Percentiles rank a stretch among this genome's conserved stretches.
Conservation (phyloP, 1,284 basidiomycete species). For the Inonotus hispidus region DNA sequence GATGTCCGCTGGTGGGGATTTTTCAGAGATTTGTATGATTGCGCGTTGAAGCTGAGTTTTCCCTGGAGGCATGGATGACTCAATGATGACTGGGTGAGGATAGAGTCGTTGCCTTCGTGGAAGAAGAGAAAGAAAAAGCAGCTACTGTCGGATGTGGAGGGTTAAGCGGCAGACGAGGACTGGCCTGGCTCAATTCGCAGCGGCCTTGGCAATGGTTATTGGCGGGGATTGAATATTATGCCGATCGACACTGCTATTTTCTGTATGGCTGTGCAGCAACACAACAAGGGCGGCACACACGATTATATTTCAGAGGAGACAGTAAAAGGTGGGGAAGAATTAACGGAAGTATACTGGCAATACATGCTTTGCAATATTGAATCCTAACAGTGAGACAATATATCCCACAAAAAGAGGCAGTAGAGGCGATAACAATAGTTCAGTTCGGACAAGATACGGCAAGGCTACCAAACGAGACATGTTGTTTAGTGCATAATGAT, state of each 20-base stretch:
- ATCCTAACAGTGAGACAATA: constrained; percentile 81
- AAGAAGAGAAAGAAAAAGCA: constrained; percentile 2
- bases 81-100: neutral
- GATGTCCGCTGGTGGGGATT: constrained; percentile 59
- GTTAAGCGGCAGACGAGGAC: neutral
- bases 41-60: constrained; percentile 64
- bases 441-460: constrained; percentile 86
- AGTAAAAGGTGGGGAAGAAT: constrained; percentile 22
- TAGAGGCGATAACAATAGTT: constrained; percentile 81
- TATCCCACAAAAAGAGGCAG: constrained; percentile 82
- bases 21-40: constrained; percentile 68
- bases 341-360: constrained; percentile 76
- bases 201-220: constrained; percentile 1
- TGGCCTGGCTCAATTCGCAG: no score
- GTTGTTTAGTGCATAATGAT: neutral
- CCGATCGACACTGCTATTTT: neutral
- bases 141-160: neutral
- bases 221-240: constrained; percentile 18
- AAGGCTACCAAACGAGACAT: constrained; percentile 48
- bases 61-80: constrained; percentile 15
- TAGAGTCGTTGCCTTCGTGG: constrained; percentile 8
- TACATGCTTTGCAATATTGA: constrained; percentile 80
- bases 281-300: no score
- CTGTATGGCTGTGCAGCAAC: neutral
- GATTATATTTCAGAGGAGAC: no score